Evolutionary conservation across 2,329 filamentous ascomycete genomes (phyloP).

Genomic region (Ophiostoma angusticollis): DNA sequence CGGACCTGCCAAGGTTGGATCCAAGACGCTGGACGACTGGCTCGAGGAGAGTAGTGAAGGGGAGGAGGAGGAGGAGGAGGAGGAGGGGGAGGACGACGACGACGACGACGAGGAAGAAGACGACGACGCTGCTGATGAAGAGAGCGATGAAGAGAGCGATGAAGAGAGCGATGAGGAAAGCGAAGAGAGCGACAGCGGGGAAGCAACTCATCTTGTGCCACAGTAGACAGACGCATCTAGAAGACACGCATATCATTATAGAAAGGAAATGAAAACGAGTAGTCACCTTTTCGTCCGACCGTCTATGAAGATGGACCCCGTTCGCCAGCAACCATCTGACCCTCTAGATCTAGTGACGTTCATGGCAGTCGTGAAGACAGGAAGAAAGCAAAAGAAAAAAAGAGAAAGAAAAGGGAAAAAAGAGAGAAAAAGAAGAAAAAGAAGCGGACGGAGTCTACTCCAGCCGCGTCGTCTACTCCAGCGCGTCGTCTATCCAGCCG

Average conservation of each 20-base stretch:
- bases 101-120: slow-evolving; percentile 36
- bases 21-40: slow-evolving; percentile 89
- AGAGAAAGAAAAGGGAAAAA: not conserved
- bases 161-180: slow-evolving; percentile 3
- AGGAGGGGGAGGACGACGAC: slow-evolving; percentile 37
- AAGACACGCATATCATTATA: too few relatives aligned
- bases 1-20: slow-evolving; percentile 42
- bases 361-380: too few relatives aligned
- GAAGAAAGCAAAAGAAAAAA: not conserved
- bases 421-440: not conserved
- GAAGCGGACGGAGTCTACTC: slow-evolving; percentile 21
- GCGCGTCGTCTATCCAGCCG: too few relatives aligned
- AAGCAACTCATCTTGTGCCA: not conserved
- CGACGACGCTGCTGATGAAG: slow-evolving; percentile 31
- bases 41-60: slow-evolving; percentile 45
- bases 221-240: too few relatives aligned
- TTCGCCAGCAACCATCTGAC: too few relatives aligned
- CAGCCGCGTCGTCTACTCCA: slow-evolving; percentile 54
- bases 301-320: too few relatives aligned
- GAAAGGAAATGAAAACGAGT: too few relatives aligned
- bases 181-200: slow-evolving; percentile 1
- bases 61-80: slow-evolving; percentile 37
- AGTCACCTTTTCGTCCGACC: too few relatives aligned
- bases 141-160: slow-evolving; percentile 6
- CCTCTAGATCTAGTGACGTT: too few relatives aligned